These are phyloP conservation scores for Leptoxyphium fumago DNA, from an alignment of 2,329 filamentous ascomycete species.

Conservation along the genomic window DNA sequence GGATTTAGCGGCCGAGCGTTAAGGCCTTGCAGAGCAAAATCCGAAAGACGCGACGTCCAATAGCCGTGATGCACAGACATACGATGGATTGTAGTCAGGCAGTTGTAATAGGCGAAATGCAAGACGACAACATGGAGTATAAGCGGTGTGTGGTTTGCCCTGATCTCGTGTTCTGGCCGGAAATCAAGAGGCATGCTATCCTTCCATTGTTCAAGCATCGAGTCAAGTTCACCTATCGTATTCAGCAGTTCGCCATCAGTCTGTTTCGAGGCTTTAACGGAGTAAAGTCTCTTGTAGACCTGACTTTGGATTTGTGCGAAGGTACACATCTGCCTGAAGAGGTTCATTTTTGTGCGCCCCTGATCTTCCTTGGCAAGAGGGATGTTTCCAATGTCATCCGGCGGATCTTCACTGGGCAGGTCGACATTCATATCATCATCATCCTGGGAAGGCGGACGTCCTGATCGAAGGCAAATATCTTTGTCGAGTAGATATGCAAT, in stretches of 20 bases:
- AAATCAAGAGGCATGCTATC: conserved; percentile 90
- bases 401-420: conserved; percentile 76
- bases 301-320: conserved; percentile 85
- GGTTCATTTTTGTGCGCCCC: conserved; percentile 82
- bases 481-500: conserved; percentile 62
- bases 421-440: conserved; percentile 92
- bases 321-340: conserved; percentile 85
- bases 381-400: conserved; percentile 89
- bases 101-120: conserved; percentile 97
- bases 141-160: conserved; percentile 79
- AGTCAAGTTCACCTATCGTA: conserved; percentile 88
- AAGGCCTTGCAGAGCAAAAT: conserved; percentile 86
- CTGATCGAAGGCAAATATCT: conserved; percentile 59
- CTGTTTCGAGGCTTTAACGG: conserved; percentile 79
- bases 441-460: conserved; percentile 56
- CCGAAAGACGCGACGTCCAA: conserved; percentile 89
- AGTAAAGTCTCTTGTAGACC: conserved; percentile 87
- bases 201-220: conserved; percentile 78
- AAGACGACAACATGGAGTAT: conserved; percentile 87
- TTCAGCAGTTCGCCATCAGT: conserved; percentile 86
- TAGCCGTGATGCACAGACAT: conserved; percentile 98
- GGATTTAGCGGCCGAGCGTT: conserved; percentile 87
- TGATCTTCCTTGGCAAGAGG: conserved; percentile 51
- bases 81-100: conserved; percentile 88
- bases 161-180: conserved; percentile 93